phyloP scores from a whole-genome alignment of 768 basidiomycete species.

The Pleurotus tuber-regium region DNA sequence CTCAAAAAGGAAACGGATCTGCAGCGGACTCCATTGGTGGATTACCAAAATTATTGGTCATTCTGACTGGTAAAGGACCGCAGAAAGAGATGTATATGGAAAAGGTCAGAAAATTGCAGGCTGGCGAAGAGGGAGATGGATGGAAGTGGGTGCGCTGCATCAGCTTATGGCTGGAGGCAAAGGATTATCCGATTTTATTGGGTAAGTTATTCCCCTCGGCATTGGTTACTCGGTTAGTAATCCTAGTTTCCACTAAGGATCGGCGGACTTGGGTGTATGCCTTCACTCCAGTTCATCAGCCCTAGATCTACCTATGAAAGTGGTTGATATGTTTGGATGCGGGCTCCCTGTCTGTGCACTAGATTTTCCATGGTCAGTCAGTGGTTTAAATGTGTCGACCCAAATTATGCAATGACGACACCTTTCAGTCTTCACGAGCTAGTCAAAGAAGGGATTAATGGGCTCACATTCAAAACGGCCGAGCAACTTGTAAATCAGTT shows the following conservation, averaged over 20 bases:
- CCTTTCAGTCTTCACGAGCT: constrained; percentile 74
- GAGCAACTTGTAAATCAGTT: constrained; percentile 70
- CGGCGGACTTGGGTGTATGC: constrained; percentile 89
- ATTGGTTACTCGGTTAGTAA: not conserved
- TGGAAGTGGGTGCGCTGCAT: constrained; percentile 82
- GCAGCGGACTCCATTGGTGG: constrained; percentile 12
- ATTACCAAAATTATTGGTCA: constrained; percentile 76
- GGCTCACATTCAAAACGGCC: constrained; percentile 70
- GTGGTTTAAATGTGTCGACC: too few relatives aligned
- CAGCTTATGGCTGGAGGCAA: constrained; percentile 85
- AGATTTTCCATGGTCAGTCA: constrained; percentile 76
- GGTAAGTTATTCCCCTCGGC: constrained; percentile 41
- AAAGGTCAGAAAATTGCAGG: constrained; percentile 54
- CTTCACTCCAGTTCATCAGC: constrained; percentile 89
- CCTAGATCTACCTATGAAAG: constrained; percentile 96
- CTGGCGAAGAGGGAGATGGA: constrained; percentile 22
- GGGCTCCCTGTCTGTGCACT: constrained; percentile 91
- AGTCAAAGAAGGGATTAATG: constrained; percentile 82
- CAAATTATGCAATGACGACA: too few relatives aligned
- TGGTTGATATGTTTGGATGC: constrained; percentile 99
- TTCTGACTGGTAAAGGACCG: constrained; percentile 92
- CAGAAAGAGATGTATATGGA: constrained; percentile 72
- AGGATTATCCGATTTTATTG: constrained; percentile 85
- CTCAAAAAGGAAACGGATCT: not conserved
- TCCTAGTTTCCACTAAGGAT: constrained; percentile 48